Base-by-base conservation (phyloP, 495 filamentous ascomycete species). In the Penicillium crystallinum region DNA sequence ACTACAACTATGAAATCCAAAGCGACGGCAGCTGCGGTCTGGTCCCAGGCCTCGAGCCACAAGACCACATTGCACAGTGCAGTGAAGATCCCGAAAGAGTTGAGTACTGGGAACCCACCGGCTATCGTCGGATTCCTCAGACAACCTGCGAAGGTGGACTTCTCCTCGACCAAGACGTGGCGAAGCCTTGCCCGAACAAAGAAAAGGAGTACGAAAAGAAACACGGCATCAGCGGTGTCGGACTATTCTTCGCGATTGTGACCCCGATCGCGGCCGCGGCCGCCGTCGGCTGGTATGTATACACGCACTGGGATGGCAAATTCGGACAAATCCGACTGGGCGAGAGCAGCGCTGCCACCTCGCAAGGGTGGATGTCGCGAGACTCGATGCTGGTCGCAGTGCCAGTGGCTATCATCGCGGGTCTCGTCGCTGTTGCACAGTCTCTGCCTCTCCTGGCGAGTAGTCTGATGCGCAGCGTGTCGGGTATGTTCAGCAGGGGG, bases 281-380 rank as follows among this genome's bases (percentile, higher is more conserved):
- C 9, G 83, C 70, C 8, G 76, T 86, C 18, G 92, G 93, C 19
- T 99, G 88, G 72, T 97, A 81, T 61, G 86, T 91, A 39, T 97
- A 86, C 77, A 77, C 73, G 5, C 88, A 87, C 61, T 97, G 88
- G 89, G 83, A 84, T 58, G 82, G 83, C 60, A 93, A 95, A 59
- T 95, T 99, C 64, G 91, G 91, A 7, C 84, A 89, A 56, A 96
- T 96, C 53, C 80, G 87, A 10, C 79, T 96, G 14, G 90, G 89
- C 47, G 89, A 91, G 55, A 72, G 73, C 36, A 71, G 70, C 9
- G 56, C 46, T 15, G 37, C 50, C 17, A 29, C 22, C 3, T 57
- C 65, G 34, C 66, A 65, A 44, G 67, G 73, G 29, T 82, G 86
- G 56, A 77, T 85, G 59, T 77, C 77, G 43, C 60, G 69, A n/a